Base-by-base conservation (phyloP, 352 stramenopile genomes). In the Globisporangium parvum region DNA sequence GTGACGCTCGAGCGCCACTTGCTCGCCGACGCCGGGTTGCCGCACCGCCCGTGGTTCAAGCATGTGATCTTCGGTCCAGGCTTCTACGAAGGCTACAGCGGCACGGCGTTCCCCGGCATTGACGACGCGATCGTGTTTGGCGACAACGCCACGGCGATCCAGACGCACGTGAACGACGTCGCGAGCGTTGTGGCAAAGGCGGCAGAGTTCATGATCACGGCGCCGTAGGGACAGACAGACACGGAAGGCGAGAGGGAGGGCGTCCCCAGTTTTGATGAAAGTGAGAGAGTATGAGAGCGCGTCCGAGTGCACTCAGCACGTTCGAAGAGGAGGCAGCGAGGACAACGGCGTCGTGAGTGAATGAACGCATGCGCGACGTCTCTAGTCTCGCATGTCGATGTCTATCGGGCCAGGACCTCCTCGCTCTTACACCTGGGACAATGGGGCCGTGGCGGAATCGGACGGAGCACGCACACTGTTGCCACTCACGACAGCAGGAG, bases 1-100 rank as follows among this genome's bases (percentile, higher is more conserved):
- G 67, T 78, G 48, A 65, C 60, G 47, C 58, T 84, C 21, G 75
- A 86, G 63, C 69, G 75, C 18, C 53, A 82, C 26, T 56, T 86
- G 5, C 58, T 75, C 20, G 39, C 66, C 23, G 62, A 77, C 1
- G 33, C 55, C 0, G 75, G 73, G 2, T 60, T 86, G 14, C 73
- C 71, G 8, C 75, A 86, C 42, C 73, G 73, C n/a, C 46, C 45
- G 17, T 86, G 73, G 73, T 86, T 71, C 67, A 78, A 78, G 49
- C 73, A 84, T 53, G 73, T 84, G 40, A 70, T 86, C 51, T 84
- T 87, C n/a, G 73, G 73, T 0, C 71, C 73, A 1, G 73, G 73
- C 0, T 84, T 81, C 50, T 85, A 76, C 58, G 69, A 85, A 24
- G 73, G 71, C 47, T 81, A 81, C 46, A 57, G 58, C 17, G 75